Evolutionary conservation across 2,329 filamentous ascomycete genomes (phyloP).

Genomic region (Herpotrichia juniperi): DNA sequence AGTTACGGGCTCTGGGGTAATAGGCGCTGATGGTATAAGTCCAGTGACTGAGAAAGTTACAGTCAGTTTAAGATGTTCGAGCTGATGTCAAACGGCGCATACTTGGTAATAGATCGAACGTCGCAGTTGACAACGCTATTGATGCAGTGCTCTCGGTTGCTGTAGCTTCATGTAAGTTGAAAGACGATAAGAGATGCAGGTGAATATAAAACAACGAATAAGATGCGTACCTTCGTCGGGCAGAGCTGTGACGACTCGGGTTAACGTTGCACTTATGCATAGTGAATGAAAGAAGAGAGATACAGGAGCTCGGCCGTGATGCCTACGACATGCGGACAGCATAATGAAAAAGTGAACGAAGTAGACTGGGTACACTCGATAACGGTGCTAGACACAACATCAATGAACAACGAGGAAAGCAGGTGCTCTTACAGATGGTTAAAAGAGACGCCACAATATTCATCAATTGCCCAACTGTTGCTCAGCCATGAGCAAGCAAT

Average conservation of each 20-base stretch:
- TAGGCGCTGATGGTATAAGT: slow-evolving; percentile 9
- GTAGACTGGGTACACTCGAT: slow-evolving; percentile 8
- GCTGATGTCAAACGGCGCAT: background rate
- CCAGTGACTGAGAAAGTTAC: slow-evolving; percentile 8
- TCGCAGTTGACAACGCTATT: slow-evolving; percentile 3
- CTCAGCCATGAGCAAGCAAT: slow-evolving; percentile 24
- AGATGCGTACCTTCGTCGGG: slow-evolving; percentile 28
- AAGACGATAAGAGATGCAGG: slow-evolving; percentile 3
- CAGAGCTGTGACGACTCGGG: slow-evolving; percentile 19
- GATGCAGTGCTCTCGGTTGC: slow-evolving; percentile 16
- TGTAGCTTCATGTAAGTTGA: slow-evolving; percentile 24
- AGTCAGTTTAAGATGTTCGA: slow-evolving; percentile 10
- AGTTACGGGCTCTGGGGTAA: background rate
- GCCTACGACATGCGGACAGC: slow-evolving; percentile 12
- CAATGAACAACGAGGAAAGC: slow-evolving; percentile 17
- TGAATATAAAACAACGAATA: slow-evolving; percentile 9
- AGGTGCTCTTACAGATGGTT: slow-evolving; percentile 22
- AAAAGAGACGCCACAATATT: slow-evolving; percentile 18
- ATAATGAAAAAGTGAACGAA: slow-evolving; percentile 13
- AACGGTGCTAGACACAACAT: slow-evolving; percentile 14
- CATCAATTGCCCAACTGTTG: slow-evolving; percentile 15
- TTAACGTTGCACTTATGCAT: slow-evolving; percentile 26
- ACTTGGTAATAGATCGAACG: slow-evolving; percentile 22
- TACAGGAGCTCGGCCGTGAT: slow-evolving; percentile 8
- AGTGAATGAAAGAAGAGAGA: slow-evolving; percentile 23